Conservation (phyloP, 257 asterid species). For the Gentiana straminea region DNA sequence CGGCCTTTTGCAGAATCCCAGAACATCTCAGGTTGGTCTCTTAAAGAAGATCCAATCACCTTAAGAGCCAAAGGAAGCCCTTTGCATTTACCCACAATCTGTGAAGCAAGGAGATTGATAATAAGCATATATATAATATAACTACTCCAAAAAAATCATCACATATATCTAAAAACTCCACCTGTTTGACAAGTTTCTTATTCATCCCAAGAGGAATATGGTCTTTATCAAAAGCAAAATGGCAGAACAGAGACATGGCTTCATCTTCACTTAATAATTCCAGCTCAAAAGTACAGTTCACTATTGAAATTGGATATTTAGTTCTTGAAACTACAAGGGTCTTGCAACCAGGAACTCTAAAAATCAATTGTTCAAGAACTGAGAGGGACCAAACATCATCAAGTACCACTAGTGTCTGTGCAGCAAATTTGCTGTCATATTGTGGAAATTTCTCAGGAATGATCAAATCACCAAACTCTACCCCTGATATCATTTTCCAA, state of each 20-base stretch:
- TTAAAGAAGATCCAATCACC: conserved; percentile 79
- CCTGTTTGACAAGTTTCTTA: conserved; percentile 60
- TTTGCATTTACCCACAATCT: conserved; percentile 84
- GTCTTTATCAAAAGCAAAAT: conserved; percentile 65
- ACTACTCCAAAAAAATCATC: background rate
- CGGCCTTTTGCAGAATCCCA: conserved; percentile 76
- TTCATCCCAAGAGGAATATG: conserved; percentile 44
- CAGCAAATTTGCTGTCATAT: conserved; percentile 14
- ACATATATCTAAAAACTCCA: conserved; percentile 8
- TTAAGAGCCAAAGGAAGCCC: conserved; percentile 87
- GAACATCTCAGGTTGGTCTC: conserved; percentile 69
- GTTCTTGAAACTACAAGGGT: conserved; percentile 68
- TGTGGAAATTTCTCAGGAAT: conserved; percentile 28
- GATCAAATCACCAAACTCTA: conserved; percentile 9
- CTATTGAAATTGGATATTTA: conserved; percentile 52
- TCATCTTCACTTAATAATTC: conserved; percentile 69
- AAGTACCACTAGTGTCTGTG: conserved; percentile 45
- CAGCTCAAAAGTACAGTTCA: conserved; percentile 49
- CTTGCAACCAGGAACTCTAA: conserved; percentile 63
- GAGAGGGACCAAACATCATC: conserved; percentile 89
- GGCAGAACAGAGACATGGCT: conserved; percentile 66
- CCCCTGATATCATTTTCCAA: conserved; percentile 54
- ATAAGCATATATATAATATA: background rate
- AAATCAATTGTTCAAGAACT: conserved; percentile 48
- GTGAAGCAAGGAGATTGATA: background rate